Evolutionary conservation across 2,329 filamentous ascomycete species (phyloP).

Genomic region (Aspergillus hiratsukae): DNA sequence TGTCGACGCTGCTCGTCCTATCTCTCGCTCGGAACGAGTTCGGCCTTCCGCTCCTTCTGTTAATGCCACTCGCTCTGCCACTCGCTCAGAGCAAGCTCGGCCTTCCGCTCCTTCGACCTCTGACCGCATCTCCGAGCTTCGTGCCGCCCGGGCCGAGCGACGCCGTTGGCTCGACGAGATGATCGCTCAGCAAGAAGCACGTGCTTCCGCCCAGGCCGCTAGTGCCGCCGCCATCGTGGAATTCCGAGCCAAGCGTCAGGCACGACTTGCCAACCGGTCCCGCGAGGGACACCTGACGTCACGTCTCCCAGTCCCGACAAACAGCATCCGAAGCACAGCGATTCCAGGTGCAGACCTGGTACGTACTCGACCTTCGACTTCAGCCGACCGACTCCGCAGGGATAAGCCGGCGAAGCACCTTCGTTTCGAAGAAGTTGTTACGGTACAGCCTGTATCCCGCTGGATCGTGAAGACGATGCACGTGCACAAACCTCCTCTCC

Average conservation of each 20-base stretch:
- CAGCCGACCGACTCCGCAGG: constrained; percentile 10
- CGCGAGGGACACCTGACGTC: constrained; percentile 6
- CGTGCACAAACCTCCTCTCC: constrained; percentile 5
- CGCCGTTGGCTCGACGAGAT: neutral
- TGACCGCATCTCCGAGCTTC: neutral
- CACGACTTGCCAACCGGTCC: constrained; percentile 2
- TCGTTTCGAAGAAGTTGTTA: constrained; percentile 20
- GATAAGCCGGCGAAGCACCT: constrained; percentile 17
- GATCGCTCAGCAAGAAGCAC: neutral
- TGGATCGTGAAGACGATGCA: constrained; percentile 24
- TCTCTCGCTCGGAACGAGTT: neutral
- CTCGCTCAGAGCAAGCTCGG: neutral
- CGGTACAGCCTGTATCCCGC: constrained; percentile 19
- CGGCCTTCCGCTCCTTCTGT: neutral
- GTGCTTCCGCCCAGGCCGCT: neutral
- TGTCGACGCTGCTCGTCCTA: too few relatives aligned
- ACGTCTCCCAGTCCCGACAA: neutral
- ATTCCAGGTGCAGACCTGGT: constrained; percentile 1
- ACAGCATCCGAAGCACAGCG: neutral
- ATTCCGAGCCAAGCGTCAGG: neutral
- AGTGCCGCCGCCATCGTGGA: neutral
- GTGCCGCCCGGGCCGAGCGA: neutral
- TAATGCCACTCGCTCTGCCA: too few relatives aligned
- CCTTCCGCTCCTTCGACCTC: neutral
- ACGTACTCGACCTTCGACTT: constrained; percentile 10